Evolutionary conservation across 176 grass and related monocot species (phyloP).

Genomic region (Raddia distichophylla): DNA sequence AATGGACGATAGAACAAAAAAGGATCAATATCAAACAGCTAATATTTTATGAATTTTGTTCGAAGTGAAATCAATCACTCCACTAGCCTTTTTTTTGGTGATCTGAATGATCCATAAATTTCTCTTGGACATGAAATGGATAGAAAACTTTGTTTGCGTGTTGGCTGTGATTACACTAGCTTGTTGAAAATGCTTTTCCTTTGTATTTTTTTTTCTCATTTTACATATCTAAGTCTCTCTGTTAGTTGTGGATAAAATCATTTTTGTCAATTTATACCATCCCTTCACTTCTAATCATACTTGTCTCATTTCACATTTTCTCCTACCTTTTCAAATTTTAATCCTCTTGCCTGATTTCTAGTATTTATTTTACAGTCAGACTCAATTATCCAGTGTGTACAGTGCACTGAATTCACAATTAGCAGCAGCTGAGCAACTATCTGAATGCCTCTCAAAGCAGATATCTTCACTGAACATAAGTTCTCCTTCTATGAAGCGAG

Average conservation of each 20-base stretch:
- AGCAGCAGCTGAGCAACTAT: slow-evolving; percentile 84
- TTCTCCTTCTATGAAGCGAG: slow-evolving; percentile 58
- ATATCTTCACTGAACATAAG: slow-evolving; percentile 76
- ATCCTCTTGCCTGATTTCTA: slow-evolving; percentile 43
- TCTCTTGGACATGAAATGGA: background rate
- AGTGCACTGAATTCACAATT: slow-evolving; percentile 91
- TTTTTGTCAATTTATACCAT: background rate
- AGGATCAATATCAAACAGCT: slow-evolving; percentile 19
- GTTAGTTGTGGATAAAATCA: background rate
- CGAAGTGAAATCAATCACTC: slow-evolving; percentile 12
- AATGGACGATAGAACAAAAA: slow-evolving; percentile 19
- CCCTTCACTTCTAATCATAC: background rate
- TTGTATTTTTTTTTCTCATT: slow-evolving; percentile 21
- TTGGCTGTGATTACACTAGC: background rate
- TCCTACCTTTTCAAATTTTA: slow-evolving; percentile 1
- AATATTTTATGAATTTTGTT: slow-evolving; percentile 27
- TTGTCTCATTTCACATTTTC: background rate
- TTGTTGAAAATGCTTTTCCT: slow-evolving; percentile 22
- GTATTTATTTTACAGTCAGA: slow-evolving; percentile 60
- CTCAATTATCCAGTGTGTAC: slow-evolving; percentile 82
- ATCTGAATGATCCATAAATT: slow-evolving; percentile 3
- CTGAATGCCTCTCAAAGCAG: slow-evolving; percentile 84
- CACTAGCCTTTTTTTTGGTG: background rate
- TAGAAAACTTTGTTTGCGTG: background rate
- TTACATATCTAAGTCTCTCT: background rate